phyloP scores from a whole-genome alignment of 1,139 yeast species.

The Pichia sp. region DNA sequence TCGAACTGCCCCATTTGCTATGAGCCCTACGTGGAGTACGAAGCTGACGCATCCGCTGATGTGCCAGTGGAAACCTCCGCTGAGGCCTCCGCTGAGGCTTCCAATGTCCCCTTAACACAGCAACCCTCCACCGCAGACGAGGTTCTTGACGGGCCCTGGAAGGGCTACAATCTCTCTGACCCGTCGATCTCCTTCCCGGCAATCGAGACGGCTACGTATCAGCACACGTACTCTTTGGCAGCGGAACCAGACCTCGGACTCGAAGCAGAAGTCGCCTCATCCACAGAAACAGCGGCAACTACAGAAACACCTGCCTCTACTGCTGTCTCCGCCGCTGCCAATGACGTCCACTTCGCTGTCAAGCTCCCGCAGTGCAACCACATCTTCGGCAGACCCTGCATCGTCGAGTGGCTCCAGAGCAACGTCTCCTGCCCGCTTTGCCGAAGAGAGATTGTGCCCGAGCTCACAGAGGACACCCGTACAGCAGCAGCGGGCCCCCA shows the following conservation, averaged over 20 bases:
- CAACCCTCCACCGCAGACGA: neutral
- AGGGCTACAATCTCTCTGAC: constrained; percentile 22
- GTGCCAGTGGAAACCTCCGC: neutral
- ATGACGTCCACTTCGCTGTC: constrained; percentile 26
- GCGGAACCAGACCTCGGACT: constrained; percentile 4
- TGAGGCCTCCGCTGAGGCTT: neutral
- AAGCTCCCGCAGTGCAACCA: constrained; percentile 31
- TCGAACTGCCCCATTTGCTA: constrained; percentile 28
- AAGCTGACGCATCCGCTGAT: neutral
- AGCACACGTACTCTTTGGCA: constrained; percentile 2
- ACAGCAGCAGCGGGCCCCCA: neutral
- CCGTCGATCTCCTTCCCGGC: constrained; percentile 26
- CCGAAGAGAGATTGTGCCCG: constrained; percentile 28
- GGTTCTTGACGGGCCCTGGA: neutral
- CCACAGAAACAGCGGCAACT: neutral
- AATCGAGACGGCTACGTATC: constrained; percentile 24
- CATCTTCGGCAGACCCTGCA: constrained; percentile 32
- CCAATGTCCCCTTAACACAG: neutral
- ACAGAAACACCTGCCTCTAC: neutral
- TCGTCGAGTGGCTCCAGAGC: constrained; percentile 31
- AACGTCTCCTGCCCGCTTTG: constrained; percentile 33
- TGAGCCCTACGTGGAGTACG: constrained; percentile 25
- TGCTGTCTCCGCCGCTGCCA: neutral
- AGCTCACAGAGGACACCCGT: constrained; percentile 18
- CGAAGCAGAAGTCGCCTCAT: neutral